Evolutionary conservation across 1,284 basidiomycete species (phyloP).

Genomic region (Pisolithus thermaeus): DNA sequence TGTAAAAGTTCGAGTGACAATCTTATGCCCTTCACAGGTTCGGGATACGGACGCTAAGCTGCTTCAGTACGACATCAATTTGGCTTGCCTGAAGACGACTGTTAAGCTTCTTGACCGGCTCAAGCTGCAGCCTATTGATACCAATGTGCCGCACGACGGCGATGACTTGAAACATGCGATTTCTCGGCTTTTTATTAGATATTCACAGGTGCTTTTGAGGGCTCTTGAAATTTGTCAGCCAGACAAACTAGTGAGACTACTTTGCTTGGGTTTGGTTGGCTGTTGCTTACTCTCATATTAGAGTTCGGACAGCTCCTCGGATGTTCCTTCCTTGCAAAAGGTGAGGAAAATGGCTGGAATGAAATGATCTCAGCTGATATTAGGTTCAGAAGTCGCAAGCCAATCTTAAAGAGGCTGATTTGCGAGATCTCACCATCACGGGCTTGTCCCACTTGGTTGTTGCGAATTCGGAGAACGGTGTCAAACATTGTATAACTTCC

Average conservation of each 20-base stretch:
- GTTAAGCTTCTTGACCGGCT: constrained; percentile 76
- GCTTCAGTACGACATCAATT: constrained; percentile 61
- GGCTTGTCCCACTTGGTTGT: constrained; percentile 79
- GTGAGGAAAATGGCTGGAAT: constrained; percentile 26
- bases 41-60: constrained; percentile 28
- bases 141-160: constrained; percentile 41
- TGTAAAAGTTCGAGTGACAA: constrained; percentile 13
- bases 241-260: constrained; percentile 38
- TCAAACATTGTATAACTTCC: constrained; percentile 81
- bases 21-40: not conserved
- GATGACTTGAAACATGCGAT: constrained; percentile 67
- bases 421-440: constrained; percentile 68
- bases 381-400: constrained; percentile 38
- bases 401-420: constrained; percentile 51
- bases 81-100: constrained; percentile 63
- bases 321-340: constrained; percentile 45
- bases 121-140: constrained; percentile 59
- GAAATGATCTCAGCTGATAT: constrained; percentile 2
- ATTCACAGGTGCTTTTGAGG: constrained; percentile 61
- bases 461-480: constrained; percentile 83
- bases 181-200: constrained; percentile 74
- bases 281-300: constrained; percentile 18
- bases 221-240: constrained; percentile 49
- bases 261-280: not conserved
- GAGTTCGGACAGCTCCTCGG: constrained; percentile 48